Evolutionary conservation across 2,329 filamentous ascomycete genomes (phyloP), one percentile per base, ranked within the genome.

Genomic region (Thelonectria olida): DNA sequence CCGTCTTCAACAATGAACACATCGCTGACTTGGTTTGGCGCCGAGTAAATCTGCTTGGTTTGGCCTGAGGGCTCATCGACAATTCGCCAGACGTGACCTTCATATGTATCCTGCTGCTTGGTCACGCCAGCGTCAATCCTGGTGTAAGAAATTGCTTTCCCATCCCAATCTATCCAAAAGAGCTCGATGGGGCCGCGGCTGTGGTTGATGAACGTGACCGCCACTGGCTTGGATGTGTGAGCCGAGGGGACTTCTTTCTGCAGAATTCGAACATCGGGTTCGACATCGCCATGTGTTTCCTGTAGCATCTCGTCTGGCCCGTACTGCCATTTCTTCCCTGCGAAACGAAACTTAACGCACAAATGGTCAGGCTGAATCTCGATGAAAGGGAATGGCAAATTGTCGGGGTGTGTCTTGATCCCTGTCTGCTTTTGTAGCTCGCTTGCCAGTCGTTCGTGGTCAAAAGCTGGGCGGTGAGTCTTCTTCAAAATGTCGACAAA

Each of bases 141-240:
- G 63, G 55, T 8, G 64, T 68, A 72, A 13, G 53, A 58, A 1
- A 55, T 27, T 12, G 66, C 22, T 7, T 67, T 64, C 2, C 58
- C 64, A 4, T 66, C 25, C 58, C 67, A 69, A 42, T 68, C 63
- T 17, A 74, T 68, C 69, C 72, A 74, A 6, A 61, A 68, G 19
- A 65, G 57, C 5, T 54, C 61, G 19, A 74, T 45, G 9, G 52
- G 47, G 5, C 47, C 56, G 2, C 60, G 58, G 2, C 67, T 73
- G 0, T 63, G 66, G 44, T 74, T 74, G 48, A 71, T 51, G n/a
- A 74, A 68, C 9, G 64, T 67, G 19, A 73, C 49, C 0, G 61
- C 61, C 17, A 67, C 62, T 3, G 23, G 31, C 4, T 58, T 48
- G 10, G 19, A 45, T 36, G 36, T 63, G 28, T 44, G 25, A 8